phyloP scores from a whole-genome alignment of 768 basidiomycete species.

The Phlebiopsis flavidoalba region DNA sequence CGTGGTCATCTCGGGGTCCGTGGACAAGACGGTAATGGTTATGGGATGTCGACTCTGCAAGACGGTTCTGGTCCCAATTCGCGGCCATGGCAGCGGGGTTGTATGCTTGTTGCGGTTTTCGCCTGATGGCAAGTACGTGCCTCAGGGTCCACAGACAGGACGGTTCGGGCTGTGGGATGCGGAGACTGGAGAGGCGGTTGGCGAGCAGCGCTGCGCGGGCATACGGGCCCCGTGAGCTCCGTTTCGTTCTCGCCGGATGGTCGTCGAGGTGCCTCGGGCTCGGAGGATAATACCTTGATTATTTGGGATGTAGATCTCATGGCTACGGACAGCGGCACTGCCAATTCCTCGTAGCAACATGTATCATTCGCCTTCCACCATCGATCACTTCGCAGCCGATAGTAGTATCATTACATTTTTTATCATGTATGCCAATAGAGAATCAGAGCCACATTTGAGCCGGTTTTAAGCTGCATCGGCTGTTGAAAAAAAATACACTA shows the following conservation, averaged over 20 bases:
- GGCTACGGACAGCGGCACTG: no score
- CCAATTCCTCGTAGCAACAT: no score
- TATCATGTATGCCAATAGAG: no score
- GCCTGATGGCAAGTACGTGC: background rate
- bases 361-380: no score
- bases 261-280: background rate
- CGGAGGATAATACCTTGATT: background rate
- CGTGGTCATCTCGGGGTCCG: background rate
- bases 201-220: background rate
- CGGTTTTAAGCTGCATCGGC: no score
- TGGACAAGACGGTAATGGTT: background rate
- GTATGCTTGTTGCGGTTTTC: background rate
- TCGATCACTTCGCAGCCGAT: no score
- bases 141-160: background rate
- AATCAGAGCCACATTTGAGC: no score
- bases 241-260: constrained; percentile 3
- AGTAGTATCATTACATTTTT: no score
- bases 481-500: no score
- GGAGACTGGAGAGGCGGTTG: background rate
- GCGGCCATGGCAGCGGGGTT: background rate
- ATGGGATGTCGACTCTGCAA: background rate
- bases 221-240: background rate
- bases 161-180: background rate
- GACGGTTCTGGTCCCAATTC: background rate
- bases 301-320: no score